Base-by-base conservation (phyloP, 192 early-diverging fungal species). In the Irineochytrium annulatum region DNA sequence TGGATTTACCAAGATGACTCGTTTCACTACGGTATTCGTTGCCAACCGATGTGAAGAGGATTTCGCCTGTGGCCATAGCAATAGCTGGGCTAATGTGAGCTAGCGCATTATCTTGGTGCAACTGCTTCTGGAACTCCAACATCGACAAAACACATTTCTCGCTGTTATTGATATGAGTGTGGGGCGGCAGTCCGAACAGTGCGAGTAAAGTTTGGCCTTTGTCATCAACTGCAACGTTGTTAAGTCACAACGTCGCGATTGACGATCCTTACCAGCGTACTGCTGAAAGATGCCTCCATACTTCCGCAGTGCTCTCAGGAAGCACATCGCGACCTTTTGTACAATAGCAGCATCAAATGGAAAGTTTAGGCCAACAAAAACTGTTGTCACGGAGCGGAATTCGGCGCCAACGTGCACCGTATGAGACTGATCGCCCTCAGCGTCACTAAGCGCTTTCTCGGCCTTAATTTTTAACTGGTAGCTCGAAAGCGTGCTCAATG, bases 221-320 rank as follows among this genome's bases (percentile, higher is more conserved):
- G 26, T 24, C 46, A 24, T 14, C 6, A 49, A 22, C 8, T 24
- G 17, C 6, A 49, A 49, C 17, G 24, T 6, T 20, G 46, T 24
- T 8, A 49, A 24, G n/a, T n/a, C n/a, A n/a, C n/a, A n/a, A n/a
- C n/a, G n/a, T 6, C 13, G 11, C 13, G 46, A 22, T 24, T 49
- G 46, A 6, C 46, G 17, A 8, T 49, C 26, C 6, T 49, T 24
- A 22, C 26, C 46, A 6, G 26, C 46, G 22, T 49, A 49, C 26
- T 49, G 46, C 24, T 49, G 46, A 24, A 49, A 49, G 11, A 49
- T 24, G 6, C 46, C 46, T 14, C 46, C 46, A 24, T 49, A 24
- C 13, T 20, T 8, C 11, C 6, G 13, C 6, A 49, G 11, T 6
- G 13, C n/a, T n/a, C n/a, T n/a, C n/a, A n/a, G n/a, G n/a, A n/a